Base-by-base conservation (phyloP, 805 yeast genomes). In the Kuraishia capsulata region DNA sequence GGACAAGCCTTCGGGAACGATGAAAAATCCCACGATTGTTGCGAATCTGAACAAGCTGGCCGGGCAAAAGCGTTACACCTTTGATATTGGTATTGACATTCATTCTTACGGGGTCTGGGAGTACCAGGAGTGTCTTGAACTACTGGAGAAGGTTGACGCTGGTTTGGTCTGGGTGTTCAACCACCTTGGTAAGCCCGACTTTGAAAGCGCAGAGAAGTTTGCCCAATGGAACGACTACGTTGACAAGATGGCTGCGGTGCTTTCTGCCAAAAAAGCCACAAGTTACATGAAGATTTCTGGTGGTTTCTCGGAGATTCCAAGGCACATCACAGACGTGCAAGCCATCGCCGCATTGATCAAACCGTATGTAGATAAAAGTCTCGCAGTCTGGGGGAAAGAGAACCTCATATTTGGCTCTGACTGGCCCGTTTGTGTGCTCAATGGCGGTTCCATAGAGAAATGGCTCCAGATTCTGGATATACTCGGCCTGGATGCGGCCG, bases 71-170 rank as follows among this genome's bases (percentile, higher is more conserved):
- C 46, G 53, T 4, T 57, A 49, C 29, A 52, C 56, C 1, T 69
- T 67, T 41, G 74, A 69, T 33, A 49, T 67, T 32, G 73, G 73
- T 5, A 59, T 69, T 32, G 71, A 67, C 46, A 41, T 64, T 31
- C 55, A 54, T 23, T 42, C 49, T 17, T 56, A 60, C 4, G 73
- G 73, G 0, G 20, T 54, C 4, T 56, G 64, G 59, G 74, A 69
- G 44, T 51, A 63, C 14, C 57, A 58, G 24, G 72, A 69, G 41
- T 54, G 65, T 11, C 37, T 42, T 3, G 34, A 47, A 16, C 44
- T 65, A 33, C 47, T 63, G 20, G 16, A 41, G 5, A 41, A 53
- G 9, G 55, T 61, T 1, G 50, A 54, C 5, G 44, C 50, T 17
- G 50, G 62, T 13, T 53, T 49, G 5, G 20, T n/a, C 13, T 59